phyloP scores from a whole-genome alignment of 305 asterid species.

The Andrographis paniculata region DNA sequence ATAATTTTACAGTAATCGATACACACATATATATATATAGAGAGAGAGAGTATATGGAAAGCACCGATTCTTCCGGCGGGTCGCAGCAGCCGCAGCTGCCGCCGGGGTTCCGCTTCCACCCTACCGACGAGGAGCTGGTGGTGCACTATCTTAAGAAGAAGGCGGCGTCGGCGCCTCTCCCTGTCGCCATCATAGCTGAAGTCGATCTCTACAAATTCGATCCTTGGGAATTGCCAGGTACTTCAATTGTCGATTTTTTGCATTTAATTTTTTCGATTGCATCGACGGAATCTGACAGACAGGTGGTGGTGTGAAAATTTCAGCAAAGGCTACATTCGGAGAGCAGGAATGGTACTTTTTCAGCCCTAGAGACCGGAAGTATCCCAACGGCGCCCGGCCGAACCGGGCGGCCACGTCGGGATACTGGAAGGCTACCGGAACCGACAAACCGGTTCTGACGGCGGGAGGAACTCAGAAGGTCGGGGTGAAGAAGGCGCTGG shows the following conservation, averaged over 20 bases:
- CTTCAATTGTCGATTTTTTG: background rate
- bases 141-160: conserved; percentile 80
- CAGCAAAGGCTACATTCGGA: conserved; percentile 73
- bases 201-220: conserved; percentile 82
- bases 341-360: conserved; percentile 88
- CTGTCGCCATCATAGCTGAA: conserved; percentile 71
- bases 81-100: conserved; percentile 68
- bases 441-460: conserved; percentile 72
- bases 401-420: too few species aligned
- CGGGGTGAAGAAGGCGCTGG: conserved; percentile 73
- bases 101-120: too few species aligned
- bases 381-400: too few species aligned
- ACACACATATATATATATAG: too few species aligned
- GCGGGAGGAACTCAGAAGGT: conserved; percentile 67
- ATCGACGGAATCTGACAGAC: too few species aligned
- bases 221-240: conserved; percentile 86
- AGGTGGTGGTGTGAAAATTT: background rate
- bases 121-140: conserved; percentile 79
- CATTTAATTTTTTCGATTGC: too few species aligned
- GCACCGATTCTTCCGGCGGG: conserved; percentile 67
- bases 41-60: too few species aligned
- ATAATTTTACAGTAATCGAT: too few species aligned
- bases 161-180: conserved; percentile 57
- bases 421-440: too few species aligned
- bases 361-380: too few species aligned